Evolutionary conservation across 164 flowering plant genomes (phyloP).

Genomic region (Annona squamosa): DNA sequence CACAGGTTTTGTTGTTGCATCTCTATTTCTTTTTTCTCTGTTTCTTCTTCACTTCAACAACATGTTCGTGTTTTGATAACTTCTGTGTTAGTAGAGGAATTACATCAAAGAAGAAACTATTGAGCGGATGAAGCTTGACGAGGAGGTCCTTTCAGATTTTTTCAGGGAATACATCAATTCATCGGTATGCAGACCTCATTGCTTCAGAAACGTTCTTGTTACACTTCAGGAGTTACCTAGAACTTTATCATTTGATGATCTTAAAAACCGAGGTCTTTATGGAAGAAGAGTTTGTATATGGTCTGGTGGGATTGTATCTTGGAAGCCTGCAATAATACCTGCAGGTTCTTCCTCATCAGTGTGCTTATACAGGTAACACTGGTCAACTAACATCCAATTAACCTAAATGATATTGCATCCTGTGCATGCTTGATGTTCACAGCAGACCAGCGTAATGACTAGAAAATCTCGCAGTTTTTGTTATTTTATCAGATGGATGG

Average conservation of each 20-base stretch:
- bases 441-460: background rate
- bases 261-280: background rate
- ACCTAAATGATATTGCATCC: background rate
- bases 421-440: background rate
- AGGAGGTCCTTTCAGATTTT: constrained; percentile 84
- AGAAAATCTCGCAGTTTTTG: background rate
- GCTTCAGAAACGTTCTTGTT: background rate
- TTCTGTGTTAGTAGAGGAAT: constrained; percentile 45
- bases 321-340: background rate
- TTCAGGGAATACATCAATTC: constrained; percentile 85
- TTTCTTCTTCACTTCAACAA: background rate
- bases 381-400: background rate
- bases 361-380: background rate
- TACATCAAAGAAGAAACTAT: constrained; percentile 95
- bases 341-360: background rate
- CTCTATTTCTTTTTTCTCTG: background rate
- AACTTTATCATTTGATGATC: background rate
- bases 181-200: constrained; percentile 47
- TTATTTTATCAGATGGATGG: background rate
- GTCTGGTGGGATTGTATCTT: background rate
- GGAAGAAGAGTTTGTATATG: background rate
- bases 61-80: constrained; percentile 3
- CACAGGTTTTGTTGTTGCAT: constrained; percentile 43
- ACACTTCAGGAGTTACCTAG: background rate
- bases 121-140: constrained; percentile 91